phyloP scores from a whole-genome alignment of 2,329 filamentous ascomycete genomes.

The Phialocephala sp. region DNA sequence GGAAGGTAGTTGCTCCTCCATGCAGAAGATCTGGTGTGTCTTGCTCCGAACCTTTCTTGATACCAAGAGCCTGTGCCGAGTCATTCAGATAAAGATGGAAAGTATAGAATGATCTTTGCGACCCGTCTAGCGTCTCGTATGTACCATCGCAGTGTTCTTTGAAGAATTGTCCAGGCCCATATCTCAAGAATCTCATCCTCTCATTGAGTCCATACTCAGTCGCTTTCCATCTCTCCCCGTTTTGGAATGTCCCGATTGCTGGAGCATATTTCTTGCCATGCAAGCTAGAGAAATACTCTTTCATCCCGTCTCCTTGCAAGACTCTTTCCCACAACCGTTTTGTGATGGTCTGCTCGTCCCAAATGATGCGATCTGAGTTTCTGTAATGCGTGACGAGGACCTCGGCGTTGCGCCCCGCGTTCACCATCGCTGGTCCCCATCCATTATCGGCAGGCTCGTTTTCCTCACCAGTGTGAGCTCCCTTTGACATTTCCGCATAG shows the following conservation, averaged over 20 bases:
- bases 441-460: conserved; percentile 39
- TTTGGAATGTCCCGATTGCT: conserved; percentile 44
- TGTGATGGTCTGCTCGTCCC: conserved; percentile 68
- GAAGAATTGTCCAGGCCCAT: conserved; percentile 75
- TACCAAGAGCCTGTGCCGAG: conserved; percentile 49
- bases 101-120: conserved; percentile 51
- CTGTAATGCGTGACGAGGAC: conserved; percentile 61
- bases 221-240: conserved; percentile 31
- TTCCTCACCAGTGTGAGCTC: conserved; percentile 45
- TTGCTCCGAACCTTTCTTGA: conserved; percentile 26
- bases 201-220: conserved; percentile 63
- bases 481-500: conserved; percentile 54
- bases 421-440: conserved; percentile 75
- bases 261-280: conserved; percentile 36
- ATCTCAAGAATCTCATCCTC: conserved; percentile 76
- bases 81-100: conserved; percentile 62
- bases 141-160: conserved; percentile 71
- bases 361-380: conserved; percentile 79
- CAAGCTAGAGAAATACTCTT: conserved; percentile 47
- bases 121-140: conserved; percentile 51
- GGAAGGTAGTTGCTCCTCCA: conserved; percentile 59
- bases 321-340: conserved; percentile 68
- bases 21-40: conserved; percentile 15
- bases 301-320: conserved; percentile 50
- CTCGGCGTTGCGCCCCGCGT: conserved; percentile 67